Conservation (phyloP, 768 basidiomycete species). For the Rhizopogon vulgaris region DNA sequence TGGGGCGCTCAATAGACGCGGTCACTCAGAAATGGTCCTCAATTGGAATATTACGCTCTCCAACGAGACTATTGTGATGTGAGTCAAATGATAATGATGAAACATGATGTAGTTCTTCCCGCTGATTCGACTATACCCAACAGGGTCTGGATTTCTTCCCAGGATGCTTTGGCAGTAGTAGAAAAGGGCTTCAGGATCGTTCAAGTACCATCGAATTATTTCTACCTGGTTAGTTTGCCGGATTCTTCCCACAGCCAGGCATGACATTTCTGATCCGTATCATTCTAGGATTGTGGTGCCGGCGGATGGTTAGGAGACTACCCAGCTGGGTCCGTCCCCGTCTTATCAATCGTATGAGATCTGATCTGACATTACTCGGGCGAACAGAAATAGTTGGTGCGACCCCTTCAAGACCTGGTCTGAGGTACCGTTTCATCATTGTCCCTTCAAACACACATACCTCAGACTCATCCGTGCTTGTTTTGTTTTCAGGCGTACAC, state of each 20-base stretch:
- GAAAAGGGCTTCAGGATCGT: conserved; percentile 37
- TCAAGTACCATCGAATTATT: conserved; percentile 45
- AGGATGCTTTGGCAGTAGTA: conserved; percentile 32
- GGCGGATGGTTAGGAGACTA: conserved; percentile 39
- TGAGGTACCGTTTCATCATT: conserved; percentile 19
- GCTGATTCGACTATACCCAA: not conserved
- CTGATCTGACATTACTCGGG: not conserved
- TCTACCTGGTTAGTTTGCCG: conserved; percentile 36
- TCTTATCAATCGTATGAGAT: not conserved
- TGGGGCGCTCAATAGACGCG: not conserved
- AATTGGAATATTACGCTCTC: conserved; percentile 31
- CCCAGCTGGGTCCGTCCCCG: conserved; percentile 22
- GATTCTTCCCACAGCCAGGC: not conserved
- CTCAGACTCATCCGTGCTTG: not conserved
- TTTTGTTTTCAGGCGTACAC: conserved; percentile 35
- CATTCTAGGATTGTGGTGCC: conserved; percentile 37
- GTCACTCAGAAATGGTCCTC: conserved; percentile 40
- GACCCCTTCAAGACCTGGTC: conserved; percentile 51
- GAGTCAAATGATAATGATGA: not conserved
- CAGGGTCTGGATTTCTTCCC: conserved; percentile 43
- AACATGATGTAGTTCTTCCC: not conserved
- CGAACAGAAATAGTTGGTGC: conserved; percentile 38
- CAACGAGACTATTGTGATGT: conserved; percentile 40
- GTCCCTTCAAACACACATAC: conserved; percentile 5
- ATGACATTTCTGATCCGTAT: not conserved